Conservation (phyloP, 768 basidiomycete species). For the Grammothele lineata region DNA sequence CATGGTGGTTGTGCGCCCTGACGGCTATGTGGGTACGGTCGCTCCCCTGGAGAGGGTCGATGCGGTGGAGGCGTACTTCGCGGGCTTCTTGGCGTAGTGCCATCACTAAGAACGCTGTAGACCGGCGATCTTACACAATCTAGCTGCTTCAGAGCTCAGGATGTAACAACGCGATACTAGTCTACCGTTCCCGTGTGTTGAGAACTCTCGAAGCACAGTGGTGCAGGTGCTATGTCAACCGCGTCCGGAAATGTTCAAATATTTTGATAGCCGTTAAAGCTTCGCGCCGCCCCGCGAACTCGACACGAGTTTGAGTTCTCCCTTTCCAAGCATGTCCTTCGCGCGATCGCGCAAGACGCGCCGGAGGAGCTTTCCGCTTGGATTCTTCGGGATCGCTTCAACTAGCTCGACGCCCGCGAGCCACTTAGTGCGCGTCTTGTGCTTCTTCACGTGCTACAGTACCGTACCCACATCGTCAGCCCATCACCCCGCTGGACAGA, state of each 20-base stretch:
- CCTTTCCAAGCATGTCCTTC: conserved; percentile 6
- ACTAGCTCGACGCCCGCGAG: conserved; percentile 36
- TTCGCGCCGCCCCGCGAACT: too few species aligned
- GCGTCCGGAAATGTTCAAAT: too few species aligned
- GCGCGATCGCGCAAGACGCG: conserved; percentile 22
- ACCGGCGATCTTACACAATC: too few species aligned
- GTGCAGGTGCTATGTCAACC: too few species aligned
- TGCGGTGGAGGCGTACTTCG: conserved; percentile 44
- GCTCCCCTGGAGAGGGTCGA: conserved; percentile 40
- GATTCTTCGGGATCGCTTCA: conserved; percentile 29
- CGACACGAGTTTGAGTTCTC: neutral
- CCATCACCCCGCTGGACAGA: neutral
- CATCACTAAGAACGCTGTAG: too few species aligned
- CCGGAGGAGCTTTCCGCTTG: conserved; percentile 28
- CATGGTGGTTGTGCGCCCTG: conserved; percentile 55
- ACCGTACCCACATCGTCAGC: neutral
- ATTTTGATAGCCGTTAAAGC: too few species aligned
- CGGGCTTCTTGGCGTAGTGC: conserved; percentile 39
- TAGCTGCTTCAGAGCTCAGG: too few species aligned
- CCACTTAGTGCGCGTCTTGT: conserved; percentile 32
- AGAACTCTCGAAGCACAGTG: too few species aligned
- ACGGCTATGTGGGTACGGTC: conserved; percentile 64
- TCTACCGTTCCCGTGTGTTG: too few species aligned
- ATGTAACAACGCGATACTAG: too few species aligned
- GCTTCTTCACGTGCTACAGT: conserved; percentile 22